Percentiles rank a stretch among this genome's conserved stretches.
phyloP scores from a whole-genome alignment of 116 monocot genomes.

The Trichopus zeylanicus region DNA sequence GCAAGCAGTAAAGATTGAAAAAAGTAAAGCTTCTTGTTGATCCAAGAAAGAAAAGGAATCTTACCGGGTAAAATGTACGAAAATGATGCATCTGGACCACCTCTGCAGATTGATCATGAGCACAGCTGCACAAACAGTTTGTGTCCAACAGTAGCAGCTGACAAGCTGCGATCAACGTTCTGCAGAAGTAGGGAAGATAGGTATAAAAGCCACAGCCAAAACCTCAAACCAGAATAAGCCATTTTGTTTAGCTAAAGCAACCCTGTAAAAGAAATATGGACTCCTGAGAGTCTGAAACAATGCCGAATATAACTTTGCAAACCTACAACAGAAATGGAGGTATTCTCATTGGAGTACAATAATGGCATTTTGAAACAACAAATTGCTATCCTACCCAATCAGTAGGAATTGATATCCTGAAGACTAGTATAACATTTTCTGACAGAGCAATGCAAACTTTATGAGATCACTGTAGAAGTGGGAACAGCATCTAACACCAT shows the following conservation, averaged over 20 bases:
- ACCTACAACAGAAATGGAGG: too few species aligned
- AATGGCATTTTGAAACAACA: too few species aligned
- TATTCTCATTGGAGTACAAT: too few species aligned
- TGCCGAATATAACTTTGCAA: too few species aligned
- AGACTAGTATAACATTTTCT: too few species aligned
- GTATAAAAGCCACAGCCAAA: not conserved
- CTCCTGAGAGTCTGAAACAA: too few species aligned
- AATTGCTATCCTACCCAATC: too few species aligned
- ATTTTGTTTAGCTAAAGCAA: not conserved
- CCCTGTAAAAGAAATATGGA: not conserved
- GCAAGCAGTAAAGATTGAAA: not conserved
- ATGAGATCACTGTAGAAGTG: too few species aligned
- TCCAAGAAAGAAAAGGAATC: slow-evolving; percentile 1
- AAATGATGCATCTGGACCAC: not conserved
- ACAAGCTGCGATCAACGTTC: not conserved
- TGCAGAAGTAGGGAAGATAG: not conserved
- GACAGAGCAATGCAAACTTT: too few species aligned
- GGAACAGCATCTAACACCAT: too few species aligned
- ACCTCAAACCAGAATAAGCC: not conserved
- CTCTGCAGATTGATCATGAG: slow-evolving; percentile 7
- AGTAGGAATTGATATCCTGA: too few species aligned
- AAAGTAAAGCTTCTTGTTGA: slow-evolving; percentile 1
- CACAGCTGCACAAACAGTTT: slow-evolving; percentile 5
- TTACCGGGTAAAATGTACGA: not conserved
- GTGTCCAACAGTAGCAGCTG: not conserved